Evolutionary conservation across 2,329 filamentous ascomycete species (phyloP).

Genomic region (Botrytis porri): DNA sequence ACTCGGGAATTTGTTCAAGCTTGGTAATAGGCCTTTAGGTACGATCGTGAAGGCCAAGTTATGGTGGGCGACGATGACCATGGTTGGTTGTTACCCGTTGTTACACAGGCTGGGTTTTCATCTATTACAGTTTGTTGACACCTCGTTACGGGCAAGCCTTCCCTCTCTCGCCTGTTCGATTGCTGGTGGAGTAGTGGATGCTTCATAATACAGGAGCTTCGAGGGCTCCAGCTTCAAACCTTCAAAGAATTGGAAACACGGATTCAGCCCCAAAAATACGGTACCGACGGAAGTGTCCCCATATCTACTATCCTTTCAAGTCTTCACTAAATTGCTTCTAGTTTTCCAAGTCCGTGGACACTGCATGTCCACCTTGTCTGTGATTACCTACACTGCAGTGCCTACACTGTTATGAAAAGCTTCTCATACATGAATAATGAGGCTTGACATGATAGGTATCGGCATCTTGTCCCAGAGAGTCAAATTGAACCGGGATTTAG

Average conservation of each 20-base stretch:
- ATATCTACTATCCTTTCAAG: not conserved
- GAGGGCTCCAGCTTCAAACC: constrained; percentile 4
- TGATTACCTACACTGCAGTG: not conserved
- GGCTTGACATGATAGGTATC: constrained; percentile 17
- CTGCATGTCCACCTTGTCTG: constrained; percentile 1
- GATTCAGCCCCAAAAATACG: not conserved
- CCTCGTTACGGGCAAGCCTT: not conserved
- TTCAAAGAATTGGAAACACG: constrained; percentile 8
- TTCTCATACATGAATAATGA: not conserved
- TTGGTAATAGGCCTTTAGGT: not conserved
- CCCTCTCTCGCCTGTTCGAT: not conserved
- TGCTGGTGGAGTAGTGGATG: not conserved
- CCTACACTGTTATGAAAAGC: not conserved
- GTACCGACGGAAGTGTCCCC: not conserved
- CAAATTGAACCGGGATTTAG: constrained; percentile 19
- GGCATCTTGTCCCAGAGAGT: constrained; percentile 20
- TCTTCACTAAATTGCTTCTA: not conserved
- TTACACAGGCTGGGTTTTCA: not conserved
- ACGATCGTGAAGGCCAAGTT: not conserved
- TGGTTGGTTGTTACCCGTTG: not conserved
- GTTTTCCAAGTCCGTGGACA: constrained; percentile 1
- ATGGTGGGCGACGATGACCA: constrained; percentile 1
- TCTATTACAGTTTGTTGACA: not conserved
- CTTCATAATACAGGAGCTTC: not conserved
- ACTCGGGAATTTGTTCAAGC: constrained; percentile 9